A percentile compares a stretch with the other conserved stretches of the same genome.
phyloP scores from a whole-genome alignment of 1,139 yeast species.

The Candida sanyaensis region DNA sequence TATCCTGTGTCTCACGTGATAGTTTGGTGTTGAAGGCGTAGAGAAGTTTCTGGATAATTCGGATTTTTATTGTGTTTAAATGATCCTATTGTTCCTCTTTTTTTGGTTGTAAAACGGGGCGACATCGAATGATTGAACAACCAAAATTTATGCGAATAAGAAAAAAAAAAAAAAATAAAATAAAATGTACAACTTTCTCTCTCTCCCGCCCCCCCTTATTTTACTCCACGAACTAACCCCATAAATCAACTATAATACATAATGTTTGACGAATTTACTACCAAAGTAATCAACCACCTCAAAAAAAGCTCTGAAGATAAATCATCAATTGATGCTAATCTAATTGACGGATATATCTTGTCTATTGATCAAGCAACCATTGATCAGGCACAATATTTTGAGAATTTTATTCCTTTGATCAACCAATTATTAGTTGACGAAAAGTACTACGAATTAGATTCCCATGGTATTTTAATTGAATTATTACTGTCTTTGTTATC shows the following conservation, averaged over 20 bases:
- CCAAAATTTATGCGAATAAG: background rate
- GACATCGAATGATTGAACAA: background rate
- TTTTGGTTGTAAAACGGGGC: background rate
- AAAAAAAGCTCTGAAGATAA: conserved; percentile 7
- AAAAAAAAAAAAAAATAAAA: too few species aligned
- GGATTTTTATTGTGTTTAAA: background rate
- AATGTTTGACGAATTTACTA: conserved; percentile 8
- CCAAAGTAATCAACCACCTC: conserved; percentile 9
- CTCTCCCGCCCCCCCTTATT: background rate
- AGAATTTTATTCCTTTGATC: conserved; percentile 12
- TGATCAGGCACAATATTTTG: background rate
- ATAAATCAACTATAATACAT: background rate
- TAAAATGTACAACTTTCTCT: background rate
- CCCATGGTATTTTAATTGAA: conserved; percentile 19
- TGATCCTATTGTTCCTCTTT: too few species aligned
- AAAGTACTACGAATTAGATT: conserved; percentile 24
- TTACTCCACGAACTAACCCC: background rate
- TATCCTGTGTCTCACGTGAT: too few species aligned
- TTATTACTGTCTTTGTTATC: conserved; percentile 25
- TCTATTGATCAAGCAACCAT: conserved; percentile 7
- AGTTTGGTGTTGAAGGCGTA: background rate
- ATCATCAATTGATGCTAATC: conserved; percentile 9
- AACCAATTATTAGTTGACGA: conserved; percentile 15
- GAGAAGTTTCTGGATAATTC: background rate
- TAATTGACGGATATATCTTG: conserved; percentile 14